These are phyloP conservation scores for Platismatia glauca DNA, from an alignment of 495 filamentous ascomycete species.

Conservation along the genomic window DNA sequence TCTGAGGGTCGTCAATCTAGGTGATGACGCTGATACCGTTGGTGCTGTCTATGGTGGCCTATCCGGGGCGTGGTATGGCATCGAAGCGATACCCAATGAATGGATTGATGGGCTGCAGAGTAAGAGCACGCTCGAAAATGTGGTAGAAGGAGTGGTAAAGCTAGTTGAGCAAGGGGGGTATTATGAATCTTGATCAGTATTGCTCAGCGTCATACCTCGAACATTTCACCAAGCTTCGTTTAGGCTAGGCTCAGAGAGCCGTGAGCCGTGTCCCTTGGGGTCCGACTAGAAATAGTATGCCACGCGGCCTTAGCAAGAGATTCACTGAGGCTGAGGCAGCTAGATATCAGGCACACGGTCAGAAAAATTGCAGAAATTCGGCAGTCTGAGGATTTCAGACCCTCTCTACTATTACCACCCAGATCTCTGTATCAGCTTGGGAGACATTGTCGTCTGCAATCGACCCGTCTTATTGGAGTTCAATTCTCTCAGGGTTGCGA, in stretches of 20 bases:
- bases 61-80: slow-evolving; percentile 38
- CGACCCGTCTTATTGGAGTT: no score
- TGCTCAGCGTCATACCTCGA: not conserved
- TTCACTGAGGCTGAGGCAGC: no score
- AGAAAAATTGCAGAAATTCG: no score
- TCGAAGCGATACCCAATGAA: slow-evolving; percentile 28
- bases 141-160: slow-evolving; percentile 12
- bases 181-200: not conserved
- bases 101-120: slow-evolving; percentile 32
- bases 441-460: no score
- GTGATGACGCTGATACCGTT: slow-evolving; percentile 44
- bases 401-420: no score
- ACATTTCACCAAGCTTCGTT: not conserved
- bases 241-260: not conserved
- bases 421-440: no score
- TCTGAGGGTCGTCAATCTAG: slow-evolving; percentile 38
- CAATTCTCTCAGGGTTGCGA: no score
- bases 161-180: not conserved
- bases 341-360: no score
- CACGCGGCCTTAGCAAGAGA: no score
- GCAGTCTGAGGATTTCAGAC: no score
- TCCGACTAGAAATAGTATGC: no score
- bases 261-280: no score
- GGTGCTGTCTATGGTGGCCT: slow-evolving; percentile 43
- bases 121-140: slow-evolving; percentile 10